These are phyloP conservation scores for Hericium rajendrae DNA, from an alignment of 768 basidiomycete genomes.

Conservation along the genomic window DNA sequence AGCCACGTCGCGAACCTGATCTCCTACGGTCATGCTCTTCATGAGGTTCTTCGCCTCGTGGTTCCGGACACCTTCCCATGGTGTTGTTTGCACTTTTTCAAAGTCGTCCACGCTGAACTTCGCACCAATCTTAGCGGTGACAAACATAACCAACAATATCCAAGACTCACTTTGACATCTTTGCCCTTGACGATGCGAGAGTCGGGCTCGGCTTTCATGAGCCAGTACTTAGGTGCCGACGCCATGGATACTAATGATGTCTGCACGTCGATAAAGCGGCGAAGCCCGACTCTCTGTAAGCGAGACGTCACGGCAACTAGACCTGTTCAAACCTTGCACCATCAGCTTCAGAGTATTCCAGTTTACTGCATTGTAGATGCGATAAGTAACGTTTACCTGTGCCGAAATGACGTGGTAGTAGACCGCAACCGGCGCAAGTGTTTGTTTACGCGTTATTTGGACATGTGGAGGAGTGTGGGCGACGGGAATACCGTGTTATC, in stretches of 20 bases:
- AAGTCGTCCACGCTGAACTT: constrained; percentile 87
- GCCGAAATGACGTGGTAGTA: not conserved
- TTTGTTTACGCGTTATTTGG: not conserved
- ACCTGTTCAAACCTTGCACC: too few species aligned
- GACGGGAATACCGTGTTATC: not conserved
- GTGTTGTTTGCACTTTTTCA: constrained; percentile 54
- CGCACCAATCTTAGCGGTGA: not conserved
- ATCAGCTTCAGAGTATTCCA: too few species aligned
- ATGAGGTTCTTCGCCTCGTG: constrained; percentile 77
- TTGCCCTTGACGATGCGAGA: constrained; percentile 78
- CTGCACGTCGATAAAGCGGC: not conserved
- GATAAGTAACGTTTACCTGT: too few species aligned
- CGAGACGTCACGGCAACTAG: too few species aligned
- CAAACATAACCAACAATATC: not conserved
- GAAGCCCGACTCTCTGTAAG: not conserved
- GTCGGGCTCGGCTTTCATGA: constrained; percentile 83
- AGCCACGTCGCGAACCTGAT: constrained; percentile 41
- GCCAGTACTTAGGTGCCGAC: constrained; percentile 35
- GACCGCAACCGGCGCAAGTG: not conserved
- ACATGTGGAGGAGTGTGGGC: not conserved
- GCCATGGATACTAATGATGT: not conserved
- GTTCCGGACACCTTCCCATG: constrained; percentile 87
- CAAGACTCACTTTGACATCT: constrained; percentile 59
- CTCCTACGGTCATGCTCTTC: constrained; percentile 69
- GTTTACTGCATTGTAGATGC: too few species aligned